Evolutionary conservation across 148 eudicot genomes (phyloP).

Genomic region (Vaccinium macrocarpon): DNA sequence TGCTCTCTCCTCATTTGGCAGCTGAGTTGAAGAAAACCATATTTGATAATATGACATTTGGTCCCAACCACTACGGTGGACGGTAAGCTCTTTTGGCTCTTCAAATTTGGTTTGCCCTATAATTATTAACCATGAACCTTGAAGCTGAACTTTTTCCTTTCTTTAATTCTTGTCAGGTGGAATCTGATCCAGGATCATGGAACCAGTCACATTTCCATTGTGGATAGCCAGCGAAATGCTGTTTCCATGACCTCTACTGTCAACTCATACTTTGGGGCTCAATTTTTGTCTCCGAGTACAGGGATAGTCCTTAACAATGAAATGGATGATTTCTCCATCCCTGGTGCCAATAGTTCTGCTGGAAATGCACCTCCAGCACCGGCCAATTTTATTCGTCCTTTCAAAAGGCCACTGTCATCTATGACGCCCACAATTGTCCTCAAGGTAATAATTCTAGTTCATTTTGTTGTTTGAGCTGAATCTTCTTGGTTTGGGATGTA

Average conservation of each 20-base stretch:
- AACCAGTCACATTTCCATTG: constrained; percentile 51
- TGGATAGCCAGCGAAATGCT: constrained; percentile 39
- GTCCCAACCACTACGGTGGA: constrained; percentile 32
- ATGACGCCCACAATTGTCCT: constrained; percentile 44
- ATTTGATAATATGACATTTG: constrained; percentile 41
- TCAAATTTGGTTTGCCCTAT: neutral
- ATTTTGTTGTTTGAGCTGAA: neutral
- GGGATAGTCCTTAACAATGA: constrained; percentile 51
- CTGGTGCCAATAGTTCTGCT: constrained; percentile 20
- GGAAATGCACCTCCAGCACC: constrained; percentile 40
- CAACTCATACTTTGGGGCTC: constrained; percentile 39
- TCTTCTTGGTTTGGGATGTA: neutral
- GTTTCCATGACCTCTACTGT: constrained; percentile 46
- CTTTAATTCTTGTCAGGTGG: constrained; percentile 28
- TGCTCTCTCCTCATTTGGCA: constrained; percentile 42
- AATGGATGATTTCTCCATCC: constrained; percentile 55
- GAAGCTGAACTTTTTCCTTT: neutral
- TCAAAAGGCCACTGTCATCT: constrained; percentile 46
- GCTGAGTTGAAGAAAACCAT: constrained; percentile 31
- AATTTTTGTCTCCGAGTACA: constrained; percentile 33
- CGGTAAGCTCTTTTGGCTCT: constrained; percentile 16
- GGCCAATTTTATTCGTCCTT: constrained; percentile 39
- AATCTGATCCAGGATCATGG: constrained; percentile 42
- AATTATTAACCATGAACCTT: neutral
- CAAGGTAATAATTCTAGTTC: constrained; percentile 16